These are phyloP conservation scores for Teratosphaeria zuluensis DNA, from an alignment of 2,329 filamentous ascomycete genomes.

Conservation along the genomic window DNA sequence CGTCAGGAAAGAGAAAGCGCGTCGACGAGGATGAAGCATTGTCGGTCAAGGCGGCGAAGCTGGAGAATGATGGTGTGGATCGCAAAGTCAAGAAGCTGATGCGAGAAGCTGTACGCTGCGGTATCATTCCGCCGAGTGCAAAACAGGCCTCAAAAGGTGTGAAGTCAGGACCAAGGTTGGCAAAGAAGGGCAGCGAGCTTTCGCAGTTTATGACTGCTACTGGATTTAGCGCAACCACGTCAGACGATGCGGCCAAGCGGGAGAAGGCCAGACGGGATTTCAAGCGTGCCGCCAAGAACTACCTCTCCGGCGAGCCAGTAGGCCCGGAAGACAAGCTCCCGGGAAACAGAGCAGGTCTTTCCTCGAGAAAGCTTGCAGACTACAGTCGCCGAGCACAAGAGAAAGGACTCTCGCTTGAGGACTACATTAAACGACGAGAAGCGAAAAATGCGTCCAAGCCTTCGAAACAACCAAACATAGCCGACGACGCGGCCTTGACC, in stretches of 20 bases:
- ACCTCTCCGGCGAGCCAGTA: conserved; percentile 3
- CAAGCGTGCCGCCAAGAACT: conserved; percentile 9
- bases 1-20: conserved; percentile 6
- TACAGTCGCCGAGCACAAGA: conserved; percentile 27
- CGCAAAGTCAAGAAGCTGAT: neutral
- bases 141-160: neutral
- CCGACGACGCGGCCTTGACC: neutral
- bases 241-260: neutral
- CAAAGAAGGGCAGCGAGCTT: neutral
- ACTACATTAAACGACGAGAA: conserved; percentile 17
- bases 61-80: neutral
- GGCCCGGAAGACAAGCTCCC: neutral
- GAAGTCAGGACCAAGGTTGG: neutral
- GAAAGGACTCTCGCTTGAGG: conserved; percentile 30
- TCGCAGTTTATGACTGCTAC: neutral
- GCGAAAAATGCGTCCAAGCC: conserved; percentile 7
- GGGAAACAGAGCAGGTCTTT: conserved; percentile 9
- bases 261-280: conserved; percentile 10
- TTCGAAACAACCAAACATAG: neutral
- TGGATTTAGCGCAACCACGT: neutral
- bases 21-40: neutral
- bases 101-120: neutral
- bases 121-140: conserved; percentile 2
- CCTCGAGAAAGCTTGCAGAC: conserved; percentile 19
- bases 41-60: neutral